A percentile compares a stretch with the other conserved stretches of the same genome.
Conservation (phyloP, 257 asterid genomes). For the Galeopsis tetrahit region DNA sequence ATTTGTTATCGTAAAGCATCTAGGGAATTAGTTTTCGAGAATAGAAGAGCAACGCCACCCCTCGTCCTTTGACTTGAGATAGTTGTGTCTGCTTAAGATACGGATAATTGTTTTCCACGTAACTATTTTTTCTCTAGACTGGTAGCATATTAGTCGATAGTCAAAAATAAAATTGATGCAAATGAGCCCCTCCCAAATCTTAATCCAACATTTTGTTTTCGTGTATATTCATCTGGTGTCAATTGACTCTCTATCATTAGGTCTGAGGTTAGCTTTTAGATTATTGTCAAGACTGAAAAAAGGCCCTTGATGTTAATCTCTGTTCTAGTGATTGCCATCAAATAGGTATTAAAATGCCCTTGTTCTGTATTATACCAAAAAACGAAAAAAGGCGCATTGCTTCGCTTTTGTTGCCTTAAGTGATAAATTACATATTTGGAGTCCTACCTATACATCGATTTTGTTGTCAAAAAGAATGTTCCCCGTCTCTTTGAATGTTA, state of each 20-base stretch:
- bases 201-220: neutral
- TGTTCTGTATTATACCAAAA: neutral
- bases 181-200: neutral
- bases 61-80: constrained; percentile 10
- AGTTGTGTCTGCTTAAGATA: constrained; percentile 3
- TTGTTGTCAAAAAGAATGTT: constrained; percentile 28
- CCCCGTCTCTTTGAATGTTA: constrained; percentile 40
- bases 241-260: neutral
- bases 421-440: neutral
- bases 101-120: neutral
- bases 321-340: neutral
- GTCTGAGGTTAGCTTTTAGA: neutral
- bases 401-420: neutral
- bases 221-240: constrained; percentile 5
- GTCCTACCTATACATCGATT: neutral
- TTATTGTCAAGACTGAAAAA: neutral
- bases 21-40: neutral
- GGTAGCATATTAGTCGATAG: constrained; percentile 5
- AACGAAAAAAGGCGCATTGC: neutral
- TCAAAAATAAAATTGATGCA: constrained; percentile 10
- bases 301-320: neutral
- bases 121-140: neutral
- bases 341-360: neutral
- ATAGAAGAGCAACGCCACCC: neutral
- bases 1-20: neutral